These are phyloP conservation scores for Castanea mollissima DNA, from an alignment of 306 rosid species.

Conservation along the genomic window DNA sequence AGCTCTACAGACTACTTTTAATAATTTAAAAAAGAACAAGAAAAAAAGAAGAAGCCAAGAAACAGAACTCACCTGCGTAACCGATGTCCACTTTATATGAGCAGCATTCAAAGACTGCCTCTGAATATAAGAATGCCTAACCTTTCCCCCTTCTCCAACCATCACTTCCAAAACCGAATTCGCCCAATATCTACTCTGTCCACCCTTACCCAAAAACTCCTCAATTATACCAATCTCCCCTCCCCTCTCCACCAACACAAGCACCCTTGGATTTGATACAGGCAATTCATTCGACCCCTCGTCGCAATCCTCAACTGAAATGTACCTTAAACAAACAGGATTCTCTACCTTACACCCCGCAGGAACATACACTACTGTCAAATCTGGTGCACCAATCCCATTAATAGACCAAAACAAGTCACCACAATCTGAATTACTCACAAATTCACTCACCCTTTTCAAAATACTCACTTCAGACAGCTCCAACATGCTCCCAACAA, in stretches of 20 bases:
- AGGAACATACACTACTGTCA: slow-evolving; percentile 76
- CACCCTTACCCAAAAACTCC: slow-evolving; percentile 53
- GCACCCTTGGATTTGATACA: slow-evolving; percentile 80
- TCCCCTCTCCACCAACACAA: slow-evolving; percentile 79
- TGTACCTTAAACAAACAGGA: slow-evolving; percentile 62
- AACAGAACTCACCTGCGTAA: slow-evolving; percentile 58
- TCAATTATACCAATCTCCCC: slow-evolving; percentile 70
- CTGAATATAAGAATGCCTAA: slow-evolving; percentile 88
- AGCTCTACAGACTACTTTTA: background rate
- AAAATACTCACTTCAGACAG: slow-evolving; percentile 29
- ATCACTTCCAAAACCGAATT: slow-evolving; percentile 75
- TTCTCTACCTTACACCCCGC: slow-evolving; percentile 54
- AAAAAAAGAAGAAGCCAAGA: background rate
- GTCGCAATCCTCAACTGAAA: slow-evolving; percentile 37
- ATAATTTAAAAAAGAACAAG: background rate
- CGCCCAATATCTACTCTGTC: slow-evolving; percentile 56
- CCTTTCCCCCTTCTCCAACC: slow-evolving; percentile 69
- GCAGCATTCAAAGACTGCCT: slow-evolving; percentile 73
- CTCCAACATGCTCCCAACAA: slow-evolving; percentile 54
- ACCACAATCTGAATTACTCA: slow-evolving; percentile 26
- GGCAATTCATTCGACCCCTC: slow-evolving; percentile 43
- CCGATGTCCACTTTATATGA: slow-evolving; percentile 88
- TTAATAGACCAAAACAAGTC: slow-evolving; percentile 95
- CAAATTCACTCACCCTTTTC: slow-evolving; percentile 45
- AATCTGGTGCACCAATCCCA: slow-evolving; percentile 85